Evolutionary conservation across 345 rosid species (phyloP).

Genomic region (Geranium brycei): DNA sequence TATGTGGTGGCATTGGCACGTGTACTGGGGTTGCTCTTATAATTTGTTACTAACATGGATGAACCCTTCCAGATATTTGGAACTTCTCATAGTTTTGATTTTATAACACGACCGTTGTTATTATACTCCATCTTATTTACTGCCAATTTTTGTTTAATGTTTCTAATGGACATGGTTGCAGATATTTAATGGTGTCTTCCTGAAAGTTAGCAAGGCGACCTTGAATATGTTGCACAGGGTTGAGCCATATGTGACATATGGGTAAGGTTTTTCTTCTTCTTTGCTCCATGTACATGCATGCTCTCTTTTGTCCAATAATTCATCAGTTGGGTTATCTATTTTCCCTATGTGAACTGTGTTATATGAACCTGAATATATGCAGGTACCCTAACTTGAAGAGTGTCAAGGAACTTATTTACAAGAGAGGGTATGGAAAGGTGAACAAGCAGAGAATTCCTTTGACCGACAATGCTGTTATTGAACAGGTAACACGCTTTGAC

Average conservation of each 20-base stretch:
- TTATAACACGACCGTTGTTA: no score
- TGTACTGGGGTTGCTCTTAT: no score
- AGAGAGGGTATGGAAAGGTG: no score
- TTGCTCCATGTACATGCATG: not conserved
- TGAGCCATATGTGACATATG: constrained; percentile 88
- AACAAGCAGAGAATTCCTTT: constrained; percentile 21
- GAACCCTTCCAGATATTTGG: no score
- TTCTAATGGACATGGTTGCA: constrained; percentile 5
- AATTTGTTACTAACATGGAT: no score
- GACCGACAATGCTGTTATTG: constrained; percentile 66
- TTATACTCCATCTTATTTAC: no score
- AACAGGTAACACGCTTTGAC: constrained; percentile 36
- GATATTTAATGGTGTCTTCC: constrained; percentile 90
- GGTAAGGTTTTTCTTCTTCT: constrained; percentile 26
- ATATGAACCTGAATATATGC: no score
- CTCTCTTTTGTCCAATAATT: no score
- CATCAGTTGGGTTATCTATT: not conserved
- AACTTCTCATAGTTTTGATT: no score
- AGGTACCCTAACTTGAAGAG: constrained; percentile 93
- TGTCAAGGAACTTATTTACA: constrained; percentile 57
- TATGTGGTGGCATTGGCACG: no score
- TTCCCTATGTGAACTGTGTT: constrained; percentile 1
- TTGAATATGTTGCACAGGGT: constrained; percentile 85
- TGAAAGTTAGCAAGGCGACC: constrained; percentile 18
- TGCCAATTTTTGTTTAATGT: no score